phyloP scores from a whole-genome alignment of 306 rosid genomes.

The Prunus mira region DNA sequence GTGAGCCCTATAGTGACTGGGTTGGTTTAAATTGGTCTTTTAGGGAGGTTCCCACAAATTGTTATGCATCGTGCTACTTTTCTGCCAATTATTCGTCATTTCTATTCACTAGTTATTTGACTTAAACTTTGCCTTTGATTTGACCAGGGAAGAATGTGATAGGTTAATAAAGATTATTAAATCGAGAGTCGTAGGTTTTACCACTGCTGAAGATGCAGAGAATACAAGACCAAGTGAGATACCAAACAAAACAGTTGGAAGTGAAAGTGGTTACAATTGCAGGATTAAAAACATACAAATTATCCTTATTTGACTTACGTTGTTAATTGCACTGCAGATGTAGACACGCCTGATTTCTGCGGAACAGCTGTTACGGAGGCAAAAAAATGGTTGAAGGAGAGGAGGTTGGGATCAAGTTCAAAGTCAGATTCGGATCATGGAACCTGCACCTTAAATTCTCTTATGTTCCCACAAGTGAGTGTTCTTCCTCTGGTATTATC shows the following conservation, averaged over 20 bases:
- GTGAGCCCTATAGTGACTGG: neutral
- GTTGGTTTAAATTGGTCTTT: neutral
- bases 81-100: slow-evolving; percentile 13
- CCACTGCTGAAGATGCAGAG: slow-evolving; percentile 35
- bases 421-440: slow-evolving; percentile 51
- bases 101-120: slow-evolving; percentile 12
- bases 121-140: slow-evolving; percentile 32
- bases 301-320: neutral
- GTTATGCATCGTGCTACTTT: neutral
- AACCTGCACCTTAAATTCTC: slow-evolving; percentile 38
- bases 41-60: neutral
- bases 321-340: slow-evolving; percentile 33
- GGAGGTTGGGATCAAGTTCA: slow-evolving; percentile 60
- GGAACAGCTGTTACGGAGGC: slow-evolving; percentile 83
- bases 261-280: slow-evolving; percentile 27
- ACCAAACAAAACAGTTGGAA: slow-evolving; percentile 33
- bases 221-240: slow-evolving; percentile 44
- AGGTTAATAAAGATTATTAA: slow-evolving; percentile 59
- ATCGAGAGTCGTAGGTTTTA: slow-evolving; percentile 70
- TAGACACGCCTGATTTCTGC: slow-evolving; percentile 49
- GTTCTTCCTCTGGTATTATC: slow-evolving; percentile 8
- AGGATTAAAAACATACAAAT: neutral
- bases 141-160: slow-evolving; percentile 86
- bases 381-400: slow-evolving; percentile 76
- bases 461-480: slow-evolving; percentile 49